These are phyloP conservation scores for Pythium guiyangense DNA, from an alignment of 352 stramenopile species.

Conservation along the genomic window DNA sequence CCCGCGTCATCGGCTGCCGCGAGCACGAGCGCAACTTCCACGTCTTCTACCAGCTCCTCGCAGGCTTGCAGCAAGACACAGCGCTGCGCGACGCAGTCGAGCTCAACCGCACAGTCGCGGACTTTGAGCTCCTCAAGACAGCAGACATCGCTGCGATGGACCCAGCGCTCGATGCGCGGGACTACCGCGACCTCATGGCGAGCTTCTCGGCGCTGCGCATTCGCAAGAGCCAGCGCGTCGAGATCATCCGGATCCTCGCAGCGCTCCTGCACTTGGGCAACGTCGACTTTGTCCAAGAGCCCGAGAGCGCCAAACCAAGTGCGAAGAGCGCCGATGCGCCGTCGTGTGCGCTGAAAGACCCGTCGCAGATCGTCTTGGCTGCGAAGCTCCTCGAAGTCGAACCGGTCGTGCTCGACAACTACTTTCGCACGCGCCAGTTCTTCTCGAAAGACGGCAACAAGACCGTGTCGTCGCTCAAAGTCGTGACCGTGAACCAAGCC, in stretches of 20 bases:
- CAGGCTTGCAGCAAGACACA: slow-evolving; percentile 68
- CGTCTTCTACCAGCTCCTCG: slow-evolving; percentile 91
- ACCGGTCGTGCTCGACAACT: slow-evolving; percentile 79
- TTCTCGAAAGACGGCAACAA: slow-evolving; percentile 74
- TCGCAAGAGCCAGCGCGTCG: slow-evolving; percentile 71
- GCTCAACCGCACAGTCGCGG: slow-evolving; percentile 45
- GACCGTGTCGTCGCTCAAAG: slow-evolving; percentile 74
- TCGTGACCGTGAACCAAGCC: slow-evolving; percentile 75
- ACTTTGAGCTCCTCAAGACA: slow-evolving; percentile 63
- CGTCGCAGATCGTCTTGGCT: slow-evolving; percentile 54
- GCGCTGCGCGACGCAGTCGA: slow-evolving; percentile 60
- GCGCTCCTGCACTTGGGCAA: slow-evolving; percentile 76
- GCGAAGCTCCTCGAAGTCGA: slow-evolving; percentile 74
- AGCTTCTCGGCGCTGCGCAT: slow-evolving; percentile 77
- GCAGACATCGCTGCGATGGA: slow-evolving; percentile 35
- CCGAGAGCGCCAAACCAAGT: slow-evolving; percentile 20
- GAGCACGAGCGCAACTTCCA: slow-evolving; percentile 91
- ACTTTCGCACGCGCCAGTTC: slow-evolving; percentile 80
- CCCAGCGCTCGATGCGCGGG: slow-evolving; percentile 49
- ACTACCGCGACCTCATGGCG: slow-evolving; percentile 78
- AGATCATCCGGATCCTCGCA: slow-evolving; percentile 75
- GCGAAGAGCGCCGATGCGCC: slow-evolving; percentile 28
- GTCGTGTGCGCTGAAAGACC: slow-evolving; percentile 64
- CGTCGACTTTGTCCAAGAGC: slow-evolving; percentile 67
- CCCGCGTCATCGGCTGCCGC: slow-evolving; percentile 71